phyloP scores from a whole-genome alignment of 1,139 yeast species.

The Kazachstania sp. region DNA sequence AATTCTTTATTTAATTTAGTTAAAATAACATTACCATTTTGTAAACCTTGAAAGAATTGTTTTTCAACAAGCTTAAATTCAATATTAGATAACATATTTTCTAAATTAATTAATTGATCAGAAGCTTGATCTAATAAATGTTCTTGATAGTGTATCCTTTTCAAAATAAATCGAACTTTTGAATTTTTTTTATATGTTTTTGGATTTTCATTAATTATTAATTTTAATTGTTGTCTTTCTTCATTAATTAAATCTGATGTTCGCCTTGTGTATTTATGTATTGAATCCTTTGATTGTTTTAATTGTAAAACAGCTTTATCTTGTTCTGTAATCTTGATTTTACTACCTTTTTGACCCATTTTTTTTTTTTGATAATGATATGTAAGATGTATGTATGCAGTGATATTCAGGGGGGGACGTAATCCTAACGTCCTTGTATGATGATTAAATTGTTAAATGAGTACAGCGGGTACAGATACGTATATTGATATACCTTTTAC shows the following conservation, averaged over 20 bases:
- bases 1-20: slow-evolving; percentile 68
- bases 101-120: slow-evolving; percentile 70
- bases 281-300: slow-evolving; percentile 79
- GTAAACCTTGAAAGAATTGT: slow-evolving; percentile 71
- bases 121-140: slow-evolving; percentile 59
- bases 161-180: slow-evolving; percentile 53
- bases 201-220: slow-evolving; percentile 23
- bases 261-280: slow-evolving; percentile 64
- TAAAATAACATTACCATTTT: slow-evolving; percentile 71
- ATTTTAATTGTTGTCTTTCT: slow-evolving; percentile 27
- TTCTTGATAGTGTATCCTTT: slow-evolving; percentile 77
- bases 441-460: no score
- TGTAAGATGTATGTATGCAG: background rate
- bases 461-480: no score
- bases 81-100: slow-evolving; percentile 60
- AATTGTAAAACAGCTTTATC: slow-evolving; percentile 80
- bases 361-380: background rate
- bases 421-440: no score
- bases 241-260: slow-evolving; percentile 44
- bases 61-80: slow-evolving; percentile 85
- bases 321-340: slow-evolving; percentile 57
- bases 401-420: no score
- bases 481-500: no score
- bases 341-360: slow-evolving; percentile 31
- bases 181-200: slow-evolving; percentile 33